Conservation (phyloP, 352 stramenopile species). For the Pythium dissimile region DNA sequence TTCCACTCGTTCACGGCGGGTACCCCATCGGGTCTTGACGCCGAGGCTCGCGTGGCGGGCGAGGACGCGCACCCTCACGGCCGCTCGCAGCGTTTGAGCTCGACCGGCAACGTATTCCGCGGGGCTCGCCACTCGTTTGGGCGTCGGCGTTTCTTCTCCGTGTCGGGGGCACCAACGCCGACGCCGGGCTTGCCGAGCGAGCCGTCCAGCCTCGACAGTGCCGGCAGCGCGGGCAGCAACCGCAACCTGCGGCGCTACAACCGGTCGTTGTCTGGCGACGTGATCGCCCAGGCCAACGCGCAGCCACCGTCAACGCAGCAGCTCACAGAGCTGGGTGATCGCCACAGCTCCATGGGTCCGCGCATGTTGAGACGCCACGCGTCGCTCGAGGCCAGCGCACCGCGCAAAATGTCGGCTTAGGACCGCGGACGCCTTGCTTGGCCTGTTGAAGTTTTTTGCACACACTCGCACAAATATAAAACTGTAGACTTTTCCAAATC, state of each 20-base stretch:
- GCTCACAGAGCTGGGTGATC: background rate
- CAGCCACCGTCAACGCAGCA: background rate
- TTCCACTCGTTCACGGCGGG: background rate
- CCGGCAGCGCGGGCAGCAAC: conserved; percentile 8
- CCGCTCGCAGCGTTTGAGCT: conserved; percentile 23
- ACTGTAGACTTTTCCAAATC: conserved; percentile 9
- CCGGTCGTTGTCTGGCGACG: conserved; percentile 15
- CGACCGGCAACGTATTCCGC: conserved; percentile 65
- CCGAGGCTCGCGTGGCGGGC: background rate
- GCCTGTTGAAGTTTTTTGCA: no score
- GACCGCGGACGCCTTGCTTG: no score
- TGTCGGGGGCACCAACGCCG: background rate
- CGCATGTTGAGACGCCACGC: conserved; percentile 7
- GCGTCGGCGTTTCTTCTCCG: conserved; percentile 53
- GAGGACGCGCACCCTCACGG: background rate
- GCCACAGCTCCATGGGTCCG: background rate
- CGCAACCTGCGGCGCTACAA: conserved; percentile 12
- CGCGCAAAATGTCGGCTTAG: conserved; percentile 18
- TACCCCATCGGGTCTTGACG: background rate
- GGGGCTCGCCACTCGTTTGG: conserved; percentile 52
- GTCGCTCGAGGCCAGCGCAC: background rate
- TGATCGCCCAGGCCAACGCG: background rate
- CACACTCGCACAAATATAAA: conserved; percentile 7
- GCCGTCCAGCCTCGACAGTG: background rate
- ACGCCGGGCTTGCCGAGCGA: background rate